phyloP scores from a whole-genome alignment of 805 yeast genomes.

The Saccharomycopsis sp. region DNA sequence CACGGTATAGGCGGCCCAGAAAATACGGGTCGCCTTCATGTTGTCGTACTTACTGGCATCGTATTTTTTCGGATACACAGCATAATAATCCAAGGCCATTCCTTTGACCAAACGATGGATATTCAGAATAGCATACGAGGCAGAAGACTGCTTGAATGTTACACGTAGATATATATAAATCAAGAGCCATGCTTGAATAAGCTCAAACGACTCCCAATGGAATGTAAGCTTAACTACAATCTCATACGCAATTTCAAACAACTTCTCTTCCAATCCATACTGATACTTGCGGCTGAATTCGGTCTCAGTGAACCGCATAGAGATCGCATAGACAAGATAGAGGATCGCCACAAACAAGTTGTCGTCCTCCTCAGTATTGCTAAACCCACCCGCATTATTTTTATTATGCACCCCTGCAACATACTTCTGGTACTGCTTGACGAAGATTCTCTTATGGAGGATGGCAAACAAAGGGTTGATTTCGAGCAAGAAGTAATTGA shows the following conservation, averaged over 20 bases:
- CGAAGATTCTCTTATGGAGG: constrained; percentile 46
- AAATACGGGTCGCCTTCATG: constrained; percentile 44
- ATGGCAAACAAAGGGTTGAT: constrained; percentile 49
- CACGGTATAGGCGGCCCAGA: constrained; percentile 48
- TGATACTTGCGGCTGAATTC: constrained; percentile 22
- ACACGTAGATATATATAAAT: constrained; percentile 38
- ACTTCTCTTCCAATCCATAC: constrained; percentile 33
- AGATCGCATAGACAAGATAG: constrained; percentile 41
- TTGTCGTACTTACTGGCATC: constrained; percentile 30
- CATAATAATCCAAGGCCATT: constrained; percentile 35
- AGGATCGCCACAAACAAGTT: constrained; percentile 45
- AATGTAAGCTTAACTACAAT: constrained; percentile 36
- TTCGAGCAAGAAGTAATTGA: constrained; percentile 38
- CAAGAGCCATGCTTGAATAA: constrained; percentile 46
- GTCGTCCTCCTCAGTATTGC: constrained; percentile 27
- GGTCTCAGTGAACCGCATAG: constrained; percentile 46
- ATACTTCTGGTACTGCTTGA: constrained; percentile 38
- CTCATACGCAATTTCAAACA: constrained; percentile 36
- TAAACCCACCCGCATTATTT: constrained; percentile 24
- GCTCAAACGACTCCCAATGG: constrained; percentile 47
- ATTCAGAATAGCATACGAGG: constrained; percentile 36
- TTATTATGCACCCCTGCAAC: constrained; percentile 18
- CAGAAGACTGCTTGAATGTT: constrained; percentile 38
- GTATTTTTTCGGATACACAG: constrained; percentile 26
- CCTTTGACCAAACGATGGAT: constrained; percentile 40